Base-by-base conservation (phyloP, 2,329 filamentous ascomycete species). In the Ophiostoma montium region DNA sequence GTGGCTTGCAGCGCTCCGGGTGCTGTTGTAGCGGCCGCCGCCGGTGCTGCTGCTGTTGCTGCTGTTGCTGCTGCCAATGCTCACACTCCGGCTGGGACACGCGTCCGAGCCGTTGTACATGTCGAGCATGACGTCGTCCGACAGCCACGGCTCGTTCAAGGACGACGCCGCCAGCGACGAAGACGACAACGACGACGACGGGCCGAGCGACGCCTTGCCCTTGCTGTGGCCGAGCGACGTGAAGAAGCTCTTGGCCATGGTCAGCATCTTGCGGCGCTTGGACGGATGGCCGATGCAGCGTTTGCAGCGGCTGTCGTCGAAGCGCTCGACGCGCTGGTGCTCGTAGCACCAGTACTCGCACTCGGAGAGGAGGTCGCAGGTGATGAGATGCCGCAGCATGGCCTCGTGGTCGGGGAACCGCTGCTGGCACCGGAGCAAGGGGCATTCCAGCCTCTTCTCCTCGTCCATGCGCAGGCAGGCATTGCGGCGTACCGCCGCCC, bases 301-400 rank as follows among this genome's bases (percentile, higher is more conserved):
- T 49, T 67, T 70, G 62, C 71, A 75, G 56, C 69, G 68, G 54
- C 65, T 62, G 54, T 76, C 71, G 60, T 69, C 69, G 59, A 76
- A 74, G 35, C 65, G 64, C 58, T 77, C 74, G 50, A 70, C 63
- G 55, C 66, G 68, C 57, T 65, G 68, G 57, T 74, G 75, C 35
- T 75, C 69, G 57, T 72, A 76, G 57, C 74, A 78, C 64, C 71
- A 69, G 55, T 76, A 77, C 62, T 76, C 70, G 50, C 71, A 70
- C 3, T 65, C 65, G 23, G 64, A 58, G 31, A 77, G 66, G 56
- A 71, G 64, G 30, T 65, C 62, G 57, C 73, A 76, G 35, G 59
- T 60, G 51, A 70, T 68, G 10, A 77, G 62, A 53, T 76, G 74
- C 55, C 65, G 68, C 46, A 76, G 65, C 74, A 77, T 74, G 50